Evolutionary conservation across 2,329 filamentous ascomycete genomes (phyloP).

Genomic region (Alternaria sp.): DNA sequence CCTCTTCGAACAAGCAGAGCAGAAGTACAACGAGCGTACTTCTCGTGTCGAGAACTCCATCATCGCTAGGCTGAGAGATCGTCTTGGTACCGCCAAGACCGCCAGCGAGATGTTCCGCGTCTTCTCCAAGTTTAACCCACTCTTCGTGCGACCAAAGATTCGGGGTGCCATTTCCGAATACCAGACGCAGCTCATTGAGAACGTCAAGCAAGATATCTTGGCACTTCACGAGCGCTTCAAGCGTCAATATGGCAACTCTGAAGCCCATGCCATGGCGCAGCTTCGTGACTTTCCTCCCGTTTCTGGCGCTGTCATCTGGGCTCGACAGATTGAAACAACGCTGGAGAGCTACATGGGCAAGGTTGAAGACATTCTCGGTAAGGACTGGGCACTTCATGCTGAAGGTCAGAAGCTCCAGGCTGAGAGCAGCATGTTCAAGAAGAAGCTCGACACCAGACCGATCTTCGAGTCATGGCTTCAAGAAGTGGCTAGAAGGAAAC

Average conservation of each 20-base stretch:
- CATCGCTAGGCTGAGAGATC: constrained; percentile 90
- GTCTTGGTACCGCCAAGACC: constrained; percentile 92
- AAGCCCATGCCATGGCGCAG: constrained; percentile 98
- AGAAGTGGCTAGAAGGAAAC: constrained; percentile 86
- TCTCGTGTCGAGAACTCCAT: constrained; percentile 98
- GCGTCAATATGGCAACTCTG: constrained; percentile 97
- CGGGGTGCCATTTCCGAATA: constrained; percentile 97
- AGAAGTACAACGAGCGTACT: constrained; percentile 96
- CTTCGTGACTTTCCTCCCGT: constrained; percentile 94
- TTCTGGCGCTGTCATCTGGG: constrained; percentile 97
- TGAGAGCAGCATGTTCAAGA: constrained; percentile 91
- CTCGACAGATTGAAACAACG: constrained; percentile 94
- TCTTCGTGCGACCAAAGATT: constrained; percentile 99
- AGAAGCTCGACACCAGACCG: constrained; percentile 91
- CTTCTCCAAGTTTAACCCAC: constrained; percentile 98
- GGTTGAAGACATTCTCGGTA: constrained; percentile 95
- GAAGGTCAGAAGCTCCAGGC: constrained; percentile 93
- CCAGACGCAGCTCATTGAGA: constrained; percentile 96
- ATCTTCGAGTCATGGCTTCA: constrained; percentile 97
- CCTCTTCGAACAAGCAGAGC: constrained; percentile 91
- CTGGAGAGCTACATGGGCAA: constrained; percentile 97
- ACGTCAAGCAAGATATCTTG: constrained; percentile 95
- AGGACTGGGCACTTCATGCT: constrained; percentile 91
- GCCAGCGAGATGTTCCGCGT: constrained; percentile 99
- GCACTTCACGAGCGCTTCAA: constrained; percentile 96